A percentile compares a stretch with the other conserved stretches of the same genome.
Evolutionary conservation across 371 early-diverging fungal genomes (phyloP).

Genomic region (Rhizopus arrhizus): DNA sequence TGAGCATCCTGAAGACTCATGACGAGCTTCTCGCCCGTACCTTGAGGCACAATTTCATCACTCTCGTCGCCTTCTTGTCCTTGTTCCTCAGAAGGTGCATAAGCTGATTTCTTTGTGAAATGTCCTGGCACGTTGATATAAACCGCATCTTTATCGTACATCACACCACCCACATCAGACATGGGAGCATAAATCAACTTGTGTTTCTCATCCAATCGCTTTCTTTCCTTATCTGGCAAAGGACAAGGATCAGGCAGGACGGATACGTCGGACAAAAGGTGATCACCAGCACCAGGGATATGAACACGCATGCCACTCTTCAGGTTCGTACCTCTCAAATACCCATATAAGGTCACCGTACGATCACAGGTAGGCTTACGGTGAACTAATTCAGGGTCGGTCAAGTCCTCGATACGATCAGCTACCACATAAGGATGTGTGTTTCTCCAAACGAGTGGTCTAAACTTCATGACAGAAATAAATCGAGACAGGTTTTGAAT

Average conservation of each 20-base stretch:
- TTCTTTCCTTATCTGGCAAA: slow-evolving; percentile 89
- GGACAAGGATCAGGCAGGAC: slow-evolving; percentile 92
- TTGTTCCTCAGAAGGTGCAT: slow-evolving; percentile 44
- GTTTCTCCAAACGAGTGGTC: slow-evolving; percentile 96
- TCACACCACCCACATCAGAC: slow-evolving; percentile 96
- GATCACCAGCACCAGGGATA: slow-evolving; percentile 96
- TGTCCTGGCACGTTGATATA: slow-evolving; percentile 94
- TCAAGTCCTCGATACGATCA: slow-evolving; percentile 96
- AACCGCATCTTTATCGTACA: slow-evolving; percentile 98
- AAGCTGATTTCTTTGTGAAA: slow-evolving; percentile 68
- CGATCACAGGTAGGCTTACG: slow-evolving; percentile 86
- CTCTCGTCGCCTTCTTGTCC: slow-evolving; percentile 45
- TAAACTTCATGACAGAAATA: slow-evolving; percentile 95
- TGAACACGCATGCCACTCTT: slow-evolving; percentile 84
- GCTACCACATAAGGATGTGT: slow-evolving; percentile 94
- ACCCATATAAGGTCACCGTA: slow-evolving; percentile 93
- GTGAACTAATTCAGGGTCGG: slow-evolving; percentile 85
- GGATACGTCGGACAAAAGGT: slow-evolving; percentile 71
- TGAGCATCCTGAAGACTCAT: slow-evolving; percentile 86
- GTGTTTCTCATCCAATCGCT: slow-evolving; percentile 86
- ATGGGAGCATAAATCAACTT: slow-evolving; percentile 98
- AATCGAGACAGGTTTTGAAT: slow-evolving; percentile 93
- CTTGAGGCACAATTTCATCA: slow-evolving; percentile 39
- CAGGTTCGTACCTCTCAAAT: slow-evolving; percentile 91
- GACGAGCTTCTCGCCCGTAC: slow-evolving; percentile 90